Evolutionary conservation across 2,329 filamentous ascomycete species (phyloP).

Genomic region (Claviceps quebecensis): DNA sequence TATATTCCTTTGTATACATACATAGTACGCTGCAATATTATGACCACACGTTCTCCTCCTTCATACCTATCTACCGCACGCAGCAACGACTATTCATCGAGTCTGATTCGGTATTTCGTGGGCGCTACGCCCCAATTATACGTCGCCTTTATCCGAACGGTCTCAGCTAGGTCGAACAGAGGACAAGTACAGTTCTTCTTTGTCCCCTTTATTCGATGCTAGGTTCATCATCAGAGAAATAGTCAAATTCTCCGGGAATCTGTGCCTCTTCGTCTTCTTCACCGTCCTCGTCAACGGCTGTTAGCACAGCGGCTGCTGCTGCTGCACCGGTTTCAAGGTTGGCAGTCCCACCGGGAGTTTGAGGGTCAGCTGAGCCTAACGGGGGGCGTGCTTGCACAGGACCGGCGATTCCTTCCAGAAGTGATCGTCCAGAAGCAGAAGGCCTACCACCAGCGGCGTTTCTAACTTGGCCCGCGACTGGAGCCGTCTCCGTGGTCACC

Average conservation of each 20-base stretch:
- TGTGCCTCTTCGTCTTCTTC: constrained; percentile 61
- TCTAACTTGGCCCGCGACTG: constrained; percentile 31
- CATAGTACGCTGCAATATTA: too few species aligned
- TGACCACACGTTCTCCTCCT: too few species aligned
- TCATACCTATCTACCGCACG: too few species aligned
- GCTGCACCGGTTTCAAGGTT: constrained; percentile 37
- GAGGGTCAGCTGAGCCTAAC: constrained; percentile 17
- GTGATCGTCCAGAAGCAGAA: constrained; percentile 15
- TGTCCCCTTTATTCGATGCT: constrained; percentile 13
- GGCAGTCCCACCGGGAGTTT: constrained; percentile 30
- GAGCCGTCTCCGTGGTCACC: constrained; percentile 46
- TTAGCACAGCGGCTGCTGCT: constrained; percentile 67
- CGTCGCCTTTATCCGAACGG: too few species aligned
- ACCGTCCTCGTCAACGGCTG: constrained; percentile 73
- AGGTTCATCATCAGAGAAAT: constrained; percentile 54
- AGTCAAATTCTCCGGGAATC: constrained; percentile 61
- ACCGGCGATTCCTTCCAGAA: constrained; percentile 23
- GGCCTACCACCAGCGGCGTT: constrained; percentile 19
- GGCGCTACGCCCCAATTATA: too few species aligned
- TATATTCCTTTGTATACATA: too few species aligned
- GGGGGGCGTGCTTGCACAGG: constrained; percentile 19
- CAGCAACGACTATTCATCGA: too few species aligned
- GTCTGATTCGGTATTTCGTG: too few species aligned
- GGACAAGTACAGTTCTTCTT: not conserved
- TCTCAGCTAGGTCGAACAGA: too few species aligned